A percentile compares a stretch with the other conserved stretches of the same genome.
Conservation (phyloP, 164 flowering plant genomes). For the Stephania yunnanensis region DNA sequence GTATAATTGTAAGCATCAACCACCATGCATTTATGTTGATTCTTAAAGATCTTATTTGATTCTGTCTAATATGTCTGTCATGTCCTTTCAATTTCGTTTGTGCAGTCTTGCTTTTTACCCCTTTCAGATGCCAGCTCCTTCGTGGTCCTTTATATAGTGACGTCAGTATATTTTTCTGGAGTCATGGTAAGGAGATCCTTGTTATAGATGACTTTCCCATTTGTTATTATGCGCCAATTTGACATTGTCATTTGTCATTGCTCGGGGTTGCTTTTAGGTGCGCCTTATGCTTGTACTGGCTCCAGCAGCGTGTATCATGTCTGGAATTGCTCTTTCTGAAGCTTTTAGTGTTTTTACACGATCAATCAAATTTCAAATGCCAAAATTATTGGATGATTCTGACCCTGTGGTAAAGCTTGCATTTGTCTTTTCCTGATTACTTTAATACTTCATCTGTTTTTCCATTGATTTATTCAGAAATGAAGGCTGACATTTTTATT, state of each 20-base stretch:
- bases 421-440: constrained; percentile 5
- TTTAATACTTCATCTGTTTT: constrained; percentile 3
- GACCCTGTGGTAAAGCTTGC: constrained; percentile 43
- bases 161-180: constrained; percentile 97
- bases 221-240: not conserved
- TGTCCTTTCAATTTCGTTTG: constrained; percentile 13
- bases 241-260: not conserved
- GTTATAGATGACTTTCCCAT: not conserved
- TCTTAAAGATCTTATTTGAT: not conserved
- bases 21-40: not conserved
- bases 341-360: constrained; percentile 86
- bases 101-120: constrained; percentile 90
- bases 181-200: constrained; percentile 68
- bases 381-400: constrained; percentile 25
- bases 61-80: not conserved
- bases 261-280: constrained; percentile 43
- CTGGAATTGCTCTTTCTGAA: constrained; percentile 96
- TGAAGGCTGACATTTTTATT: constrained; percentile 15
- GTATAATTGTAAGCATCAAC: constrained; percentile 76
- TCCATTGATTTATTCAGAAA: constrained; percentile 1
- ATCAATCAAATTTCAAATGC: constrained; percentile 76
- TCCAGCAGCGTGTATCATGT: constrained; percentile 97
- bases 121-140: constrained; percentile 98
- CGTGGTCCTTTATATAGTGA: constrained; percentile 81
- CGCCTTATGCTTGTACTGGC: constrained; percentile 99